Evolutionary conservation across 495 filamentous ascomycete genomes (phyloP).

Genomic region (Penicillium paradoxum): DNA sequence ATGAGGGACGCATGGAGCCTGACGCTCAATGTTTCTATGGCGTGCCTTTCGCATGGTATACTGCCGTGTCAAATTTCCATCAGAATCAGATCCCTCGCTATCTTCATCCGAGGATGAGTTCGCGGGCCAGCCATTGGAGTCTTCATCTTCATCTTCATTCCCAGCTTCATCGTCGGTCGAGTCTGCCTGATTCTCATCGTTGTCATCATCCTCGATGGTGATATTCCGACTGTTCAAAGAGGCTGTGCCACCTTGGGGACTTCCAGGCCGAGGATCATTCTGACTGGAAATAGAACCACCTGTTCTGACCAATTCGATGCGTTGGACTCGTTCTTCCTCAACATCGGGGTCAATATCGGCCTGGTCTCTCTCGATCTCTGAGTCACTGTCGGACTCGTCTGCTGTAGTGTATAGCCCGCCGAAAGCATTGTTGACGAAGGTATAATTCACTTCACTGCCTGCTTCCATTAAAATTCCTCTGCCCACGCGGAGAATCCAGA

Average conservation of each 20-base stretch:
- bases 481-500: slow-evolving; percentile 60
- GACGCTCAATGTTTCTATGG: slow-evolving; percentile 45
- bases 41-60: slow-evolving; percentile 30
- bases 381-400: slow-evolving; percentile 32
- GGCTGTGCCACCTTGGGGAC: neutral
- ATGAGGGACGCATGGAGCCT: slow-evolving; percentile 54
- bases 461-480: slow-evolving; percentile 59
- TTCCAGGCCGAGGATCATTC: neutral
- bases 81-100: slow-evolving; percentile 23
- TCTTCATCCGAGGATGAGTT: slow-evolving; percentile 19
- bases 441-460: slow-evolving; percentile 53
- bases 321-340: slow-evolving; percentile 37
- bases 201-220: slow-evolving; percentile 22
- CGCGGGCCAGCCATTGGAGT: neutral
- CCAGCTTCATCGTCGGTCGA: neutral
- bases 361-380: slow-evolving; percentile 37
- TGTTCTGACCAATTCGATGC: slow-evolving; percentile 23
- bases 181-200: slow-evolving; percentile 15
- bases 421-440: slow-evolving; percentile 58
- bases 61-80: slow-evolving; percentile 19
- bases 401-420: slow-evolving; percentile 47
- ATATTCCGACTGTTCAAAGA: slow-evolving; percentile 21
- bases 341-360: slow-evolving; percentile 41
- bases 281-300: neutral
- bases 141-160: slow-evolving; percentile 19